Conservation (phyloP, 1,284 basidiomycete genomes). For the Cryptococcus sp. region DNA sequence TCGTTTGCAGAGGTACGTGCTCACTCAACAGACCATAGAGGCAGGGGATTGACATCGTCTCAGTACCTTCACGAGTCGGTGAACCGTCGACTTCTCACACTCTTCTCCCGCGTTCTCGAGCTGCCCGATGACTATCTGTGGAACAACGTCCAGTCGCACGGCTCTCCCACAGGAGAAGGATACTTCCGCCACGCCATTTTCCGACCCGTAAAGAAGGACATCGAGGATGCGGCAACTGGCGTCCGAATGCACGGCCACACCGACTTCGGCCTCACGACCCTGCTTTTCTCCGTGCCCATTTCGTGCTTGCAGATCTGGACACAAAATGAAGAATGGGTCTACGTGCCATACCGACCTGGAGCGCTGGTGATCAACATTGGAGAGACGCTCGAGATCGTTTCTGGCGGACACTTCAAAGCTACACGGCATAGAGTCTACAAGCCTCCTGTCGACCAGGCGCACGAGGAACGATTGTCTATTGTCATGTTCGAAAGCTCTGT, state of each 20-base stretch:
- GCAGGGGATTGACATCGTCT: no score
- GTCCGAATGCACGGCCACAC: slow-evolving; percentile 55
- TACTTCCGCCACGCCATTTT: slow-evolving; percentile 55
- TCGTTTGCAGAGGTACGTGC: slow-evolving; percentile 38
- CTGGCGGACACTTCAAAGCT: slow-evolving; percentile 48
- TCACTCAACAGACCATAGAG: slow-evolving; percentile 8
- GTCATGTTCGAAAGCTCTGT: slow-evolving; percentile 55
- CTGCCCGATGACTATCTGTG: slow-evolving; percentile 55
- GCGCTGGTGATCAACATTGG: slow-evolving; percentile 43
- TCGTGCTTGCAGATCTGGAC: slow-evolving; percentile 55
- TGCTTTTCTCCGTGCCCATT: slow-evolving; percentile 55
- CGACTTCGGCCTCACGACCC: slow-evolving; percentile 54
- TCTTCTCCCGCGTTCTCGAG: slow-evolving; percentile 54
- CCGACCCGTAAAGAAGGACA: slow-evolving; percentile 48
- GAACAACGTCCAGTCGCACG: slow-evolving; percentile 52
- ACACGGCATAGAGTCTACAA: slow-evolving; percentile 54
- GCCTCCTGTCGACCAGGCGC: slow-evolving; percentile 52
- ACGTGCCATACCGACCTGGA: slow-evolving; percentile 51
- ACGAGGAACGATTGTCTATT: slow-evolving; percentile 50
- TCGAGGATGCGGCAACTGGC: slow-evolving; percentile 48
- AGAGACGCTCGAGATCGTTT: slow-evolving; percentile 43
- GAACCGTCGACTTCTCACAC: slow-evolving; percentile 52
- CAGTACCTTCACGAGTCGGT: slow-evolving; percentile 39
- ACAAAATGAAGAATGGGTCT: slow-evolving; percentile 52
- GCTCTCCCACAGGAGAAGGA: slow-evolving; percentile 50